phyloP scores from a whole-genome alignment of 805 yeast genomes.

The Pichia californica region DNA sequence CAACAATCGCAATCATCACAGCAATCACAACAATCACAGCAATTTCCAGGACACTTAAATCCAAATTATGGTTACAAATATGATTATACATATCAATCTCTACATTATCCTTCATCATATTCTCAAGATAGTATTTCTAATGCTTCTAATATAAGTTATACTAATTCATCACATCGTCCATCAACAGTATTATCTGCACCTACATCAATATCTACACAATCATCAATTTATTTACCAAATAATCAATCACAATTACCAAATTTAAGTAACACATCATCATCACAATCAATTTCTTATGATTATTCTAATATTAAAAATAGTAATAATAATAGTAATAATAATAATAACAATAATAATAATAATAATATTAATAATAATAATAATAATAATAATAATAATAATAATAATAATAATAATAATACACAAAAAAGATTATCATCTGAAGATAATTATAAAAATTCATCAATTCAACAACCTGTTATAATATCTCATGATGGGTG shows the following conservation, averaged over 20 bases:
- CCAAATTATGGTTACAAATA: neutral
- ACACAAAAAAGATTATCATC: neutral
- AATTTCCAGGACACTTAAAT: constrained; percentile 4
- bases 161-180: neutral
- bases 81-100: neutral
- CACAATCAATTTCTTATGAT: no score
- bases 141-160: no score
- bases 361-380: neutral
- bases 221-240: neutral
- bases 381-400: neutral
- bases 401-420: no score
- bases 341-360: neutral
- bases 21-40: constrained; percentile 8
- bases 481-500: neutral
- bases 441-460: neutral
- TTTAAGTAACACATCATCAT: no score
- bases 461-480: neutral
- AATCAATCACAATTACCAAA: neutral
- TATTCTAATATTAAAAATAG: neutral
- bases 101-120: neutral
- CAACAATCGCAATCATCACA: neutral
- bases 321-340: neutral
- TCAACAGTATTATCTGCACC: neutral
- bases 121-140: no score
- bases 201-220: neutral